Conservation (phyloP, 2,329 filamentous ascomycete species). For the Fusarium chlamydosporum region DNA sequence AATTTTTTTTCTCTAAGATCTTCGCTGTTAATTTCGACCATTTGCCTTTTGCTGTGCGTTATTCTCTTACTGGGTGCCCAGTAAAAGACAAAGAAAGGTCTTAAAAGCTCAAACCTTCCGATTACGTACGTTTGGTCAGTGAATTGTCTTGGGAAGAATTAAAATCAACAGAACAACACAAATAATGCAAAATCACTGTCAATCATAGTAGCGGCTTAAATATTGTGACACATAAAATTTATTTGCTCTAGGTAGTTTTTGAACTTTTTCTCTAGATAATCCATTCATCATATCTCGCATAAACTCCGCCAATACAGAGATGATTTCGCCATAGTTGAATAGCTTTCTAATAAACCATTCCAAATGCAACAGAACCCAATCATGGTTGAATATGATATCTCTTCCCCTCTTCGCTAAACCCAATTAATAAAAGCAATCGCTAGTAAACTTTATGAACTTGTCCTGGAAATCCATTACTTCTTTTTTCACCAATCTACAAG, state of each 20-base stretch:
- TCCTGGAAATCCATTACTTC: constrained; percentile 33
- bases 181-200: no score
- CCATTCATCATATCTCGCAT: constrained; percentile 25
- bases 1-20: neutral
- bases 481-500: constrained; percentile 30
- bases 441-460: constrained; percentile 23
- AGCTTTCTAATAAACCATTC: constrained; percentile 38
- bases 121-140: no score
- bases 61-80: neutral
- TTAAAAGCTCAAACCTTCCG: no score
- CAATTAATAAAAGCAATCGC: constrained; percentile 27
- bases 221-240: constrained; percentile 16
- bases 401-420: constrained; percentile 17
- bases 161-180: neutral
- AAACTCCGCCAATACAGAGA: constrained; percentile 37
- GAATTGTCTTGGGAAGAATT: no score
- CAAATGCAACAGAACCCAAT: constrained; percentile 34
- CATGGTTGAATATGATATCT: constrained; percentile 49
- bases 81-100: no score
- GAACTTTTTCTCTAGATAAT: constrained; percentile 30
- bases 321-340: constrained; percentile 45
- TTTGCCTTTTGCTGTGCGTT: neutral
- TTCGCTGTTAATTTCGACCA: neutral
- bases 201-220: neutral
- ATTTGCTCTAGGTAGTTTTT: constrained; percentile 14